phyloP scores from a whole-genome alignment of 1,284 basidiomycete genomes.

The Pisolithus thermaeus region DNA sequence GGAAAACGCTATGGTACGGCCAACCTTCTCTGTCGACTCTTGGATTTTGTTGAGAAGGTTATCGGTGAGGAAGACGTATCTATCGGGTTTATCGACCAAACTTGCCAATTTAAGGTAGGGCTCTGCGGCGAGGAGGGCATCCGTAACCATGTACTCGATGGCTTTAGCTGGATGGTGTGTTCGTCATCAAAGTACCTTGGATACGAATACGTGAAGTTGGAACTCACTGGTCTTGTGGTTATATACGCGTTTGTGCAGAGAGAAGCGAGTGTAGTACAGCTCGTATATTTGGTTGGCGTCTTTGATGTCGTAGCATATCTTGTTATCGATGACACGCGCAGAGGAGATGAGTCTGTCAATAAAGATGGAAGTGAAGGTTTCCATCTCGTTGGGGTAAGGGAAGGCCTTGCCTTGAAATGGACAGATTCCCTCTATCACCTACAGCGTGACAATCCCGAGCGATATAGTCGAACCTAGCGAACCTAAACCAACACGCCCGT shows the following conservation, averaged over 20 bases:
- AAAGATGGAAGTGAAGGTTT: background rate
- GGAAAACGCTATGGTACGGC: constrained; percentile 3
- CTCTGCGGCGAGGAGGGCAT: constrained; percentile 63
- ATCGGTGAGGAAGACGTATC: constrained; percentile 63
- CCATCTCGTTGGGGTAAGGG: background rate
- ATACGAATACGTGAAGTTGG: background rate
- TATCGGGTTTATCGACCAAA: constrained; percentile 49
- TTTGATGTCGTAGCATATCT: constrained; percentile 77
- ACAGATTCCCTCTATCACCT: constrained; percentile 56
- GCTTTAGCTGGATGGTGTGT: constrained; percentile 47
- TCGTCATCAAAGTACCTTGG: background rate
- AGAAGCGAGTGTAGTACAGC: constrained; percentile 66
- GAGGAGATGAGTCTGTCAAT: constrained; percentile 58
- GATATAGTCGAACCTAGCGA: constrained; percentile 69
- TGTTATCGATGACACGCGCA: constrained; percentile 62
- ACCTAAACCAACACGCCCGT: background rate
- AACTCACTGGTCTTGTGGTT: constrained; percentile 67
- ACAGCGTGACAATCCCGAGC: constrained; percentile 64
- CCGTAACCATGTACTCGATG: constrained; percentile 76
- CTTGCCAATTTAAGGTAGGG: constrained; percentile 53
- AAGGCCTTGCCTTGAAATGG: constrained; percentile 30
- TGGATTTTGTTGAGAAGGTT: constrained; percentile 57
- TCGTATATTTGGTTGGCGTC: constrained; percentile 70
- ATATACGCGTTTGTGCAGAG: constrained; percentile 71
- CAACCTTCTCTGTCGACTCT: constrained; percentile 38